phyloP scores from a whole-genome alignment of 2,329 filamentous ascomycete genomes.

The Penicillium carneum region DNA sequence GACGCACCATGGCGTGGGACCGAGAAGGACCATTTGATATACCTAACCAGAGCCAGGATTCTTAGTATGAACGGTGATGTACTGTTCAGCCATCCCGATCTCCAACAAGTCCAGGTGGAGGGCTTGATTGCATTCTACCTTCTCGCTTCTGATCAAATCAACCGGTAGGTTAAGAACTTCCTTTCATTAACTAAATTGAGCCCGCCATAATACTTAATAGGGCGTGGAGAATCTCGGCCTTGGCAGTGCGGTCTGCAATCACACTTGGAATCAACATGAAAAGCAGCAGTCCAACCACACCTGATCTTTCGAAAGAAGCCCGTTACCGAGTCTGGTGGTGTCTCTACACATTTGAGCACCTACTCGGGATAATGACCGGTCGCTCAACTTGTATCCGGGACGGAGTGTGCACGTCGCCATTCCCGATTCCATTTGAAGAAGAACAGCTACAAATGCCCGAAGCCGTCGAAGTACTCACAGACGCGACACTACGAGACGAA shows the following conservation, averaged over 20 bases:
- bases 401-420: slow-evolving; percentile 53
- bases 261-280: slow-evolving; percentile 56
- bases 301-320: slow-evolving; percentile 52
- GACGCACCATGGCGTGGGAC: slow-evolving; percentile 54
- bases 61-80: slow-evolving; percentile 54
- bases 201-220: slow-evolving; percentile 33
- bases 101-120: slow-evolving; percentile 56
- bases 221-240: slow-evolving; percentile 53
- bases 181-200: not conserved
- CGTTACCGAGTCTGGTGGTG: slow-evolving; percentile 59
- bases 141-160: slow-evolving; percentile 53
- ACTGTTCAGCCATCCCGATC: slow-evolving; percentile 54
- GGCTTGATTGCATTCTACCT: slow-evolving; percentile 55
- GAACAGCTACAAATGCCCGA: slow-evolving; percentile 46
- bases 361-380: slow-evolving; percentile 57
- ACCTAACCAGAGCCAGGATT: slow-evolving; percentile 54
- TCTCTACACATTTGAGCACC: slow-evolving; percentile 54
- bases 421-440: slow-evolving; percentile 53
- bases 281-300: slow-evolving; percentile 48
- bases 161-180: slow-evolving; percentile 44
- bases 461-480: slow-evolving; percentile 45
- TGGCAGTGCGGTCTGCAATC: slow-evolving; percentile 54
- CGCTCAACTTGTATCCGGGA: slow-evolving; percentile 53
- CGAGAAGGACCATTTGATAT: slow-evolving; percentile 54
- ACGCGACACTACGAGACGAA: slow-evolving; percentile 42